Evolutionary conservation across 1,284 basidiomycete species (phyloP).

Genomic region (Boletus sp.): DNA sequence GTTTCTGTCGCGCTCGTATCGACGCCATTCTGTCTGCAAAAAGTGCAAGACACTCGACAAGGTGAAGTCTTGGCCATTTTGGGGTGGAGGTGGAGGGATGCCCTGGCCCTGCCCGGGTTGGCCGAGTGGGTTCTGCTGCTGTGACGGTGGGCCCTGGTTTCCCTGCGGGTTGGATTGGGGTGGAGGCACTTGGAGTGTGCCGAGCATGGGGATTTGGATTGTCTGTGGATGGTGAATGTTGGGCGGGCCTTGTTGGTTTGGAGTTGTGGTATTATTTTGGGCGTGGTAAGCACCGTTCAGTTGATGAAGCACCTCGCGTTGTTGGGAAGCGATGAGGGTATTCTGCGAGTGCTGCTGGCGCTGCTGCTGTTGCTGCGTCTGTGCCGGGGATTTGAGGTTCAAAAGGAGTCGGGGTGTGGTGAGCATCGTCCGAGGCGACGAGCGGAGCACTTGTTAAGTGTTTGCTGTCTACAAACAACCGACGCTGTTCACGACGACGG

Average conservation of each 20-base stretch:
- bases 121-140: constrained; percentile 52
- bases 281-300: constrained; percentile 27
- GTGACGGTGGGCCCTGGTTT: constrained; percentile 35
- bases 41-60: constrained; percentile 96
- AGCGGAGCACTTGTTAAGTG: constrained; percentile 18
- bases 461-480: constrained; percentile 30
- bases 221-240: constrained; percentile 39
- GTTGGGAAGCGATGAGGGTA: constrained; percentile 28
- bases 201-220: constrained; percentile 66
- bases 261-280: constrained; percentile 20
- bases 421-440: constrained; percentile 30
- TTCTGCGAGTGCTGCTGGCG: constrained; percentile 28
- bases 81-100: constrained; percentile 70
- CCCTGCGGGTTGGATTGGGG: constrained; percentile 44
- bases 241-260: constrained; percentile 26
- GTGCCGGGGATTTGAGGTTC: constrained; percentile 31
- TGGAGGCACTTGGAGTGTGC: constrained; percentile 61
- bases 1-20: constrained; percentile 96
- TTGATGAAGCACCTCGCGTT: constrained; percentile 30
- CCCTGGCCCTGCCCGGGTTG: constrained; percentile 55
- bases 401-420: constrained; percentile 33
- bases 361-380: constrained; percentile 24
- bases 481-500: constrained; percentile 19
- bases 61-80: constrained; percentile 85
- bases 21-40: constrained; percentile 96